Evolutionary conservation across 345 rosid genomes (phyloP).

Genomic region (Hibiscus trionum): DNA sequence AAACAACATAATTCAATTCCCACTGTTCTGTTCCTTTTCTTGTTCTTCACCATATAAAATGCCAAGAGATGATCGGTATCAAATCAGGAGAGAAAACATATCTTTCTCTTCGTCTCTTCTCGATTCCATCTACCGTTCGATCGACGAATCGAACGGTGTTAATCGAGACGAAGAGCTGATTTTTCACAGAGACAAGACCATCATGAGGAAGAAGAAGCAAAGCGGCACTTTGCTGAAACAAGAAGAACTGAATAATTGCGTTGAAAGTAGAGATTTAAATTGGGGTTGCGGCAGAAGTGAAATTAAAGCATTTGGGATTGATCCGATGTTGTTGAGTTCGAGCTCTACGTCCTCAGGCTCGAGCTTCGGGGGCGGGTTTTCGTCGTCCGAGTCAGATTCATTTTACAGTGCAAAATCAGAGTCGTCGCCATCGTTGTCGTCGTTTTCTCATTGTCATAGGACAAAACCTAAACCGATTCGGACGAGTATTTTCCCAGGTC

Average conservation of each 20-base stretch:
- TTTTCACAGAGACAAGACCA: constrained; percentile 17
- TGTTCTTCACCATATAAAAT: constrained; percentile 15
- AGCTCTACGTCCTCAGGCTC: constrained; percentile 75
- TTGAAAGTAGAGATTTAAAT: too few species aligned
- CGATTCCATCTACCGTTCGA: constrained; percentile 70
- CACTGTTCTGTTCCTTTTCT: constrained; percentile 19
- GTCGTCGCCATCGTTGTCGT: neutral
- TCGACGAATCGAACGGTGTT: constrained; percentile 41
- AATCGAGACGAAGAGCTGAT: constrained; percentile 17
- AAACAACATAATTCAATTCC: constrained; percentile 23
- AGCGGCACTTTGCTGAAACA: neutral
- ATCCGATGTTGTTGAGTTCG: constrained; percentile 38
- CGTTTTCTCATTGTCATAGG: constrained; percentile 22
- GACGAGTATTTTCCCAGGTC: constrained; percentile 9
- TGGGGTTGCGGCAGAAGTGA: too few species aligned
- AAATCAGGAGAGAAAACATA: constrained; percentile 21
- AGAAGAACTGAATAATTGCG: too few species aligned
- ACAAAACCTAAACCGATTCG: constrained; percentile 40
- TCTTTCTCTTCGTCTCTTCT: constrained; percentile 85
- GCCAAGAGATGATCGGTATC: neutral
- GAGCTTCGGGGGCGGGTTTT: constrained; percentile 50
- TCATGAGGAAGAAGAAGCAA: constrained; percentile 19
- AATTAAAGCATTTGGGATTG: neutral
- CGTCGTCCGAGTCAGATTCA: constrained; percentile 72
- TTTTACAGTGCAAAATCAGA: constrained; percentile 25